phyloP scores from a whole-genome alignment of 768 basidiomycete species.

The Russula earlei region DNA sequence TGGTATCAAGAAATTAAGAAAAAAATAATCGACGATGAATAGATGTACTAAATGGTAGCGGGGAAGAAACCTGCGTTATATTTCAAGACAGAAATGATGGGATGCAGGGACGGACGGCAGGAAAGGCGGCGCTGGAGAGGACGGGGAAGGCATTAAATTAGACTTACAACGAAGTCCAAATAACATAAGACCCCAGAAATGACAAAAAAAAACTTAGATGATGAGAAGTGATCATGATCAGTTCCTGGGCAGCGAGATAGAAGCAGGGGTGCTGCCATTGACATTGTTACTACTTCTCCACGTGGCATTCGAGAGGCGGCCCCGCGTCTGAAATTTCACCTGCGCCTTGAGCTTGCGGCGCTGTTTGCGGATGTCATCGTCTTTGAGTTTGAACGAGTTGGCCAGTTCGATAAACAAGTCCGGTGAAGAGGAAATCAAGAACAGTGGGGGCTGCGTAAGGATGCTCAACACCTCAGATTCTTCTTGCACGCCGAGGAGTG shows the following conservation, averaged over 20 bases:
- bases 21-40: not conserved
- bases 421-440: slow-evolving; percentile 47
- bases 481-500: slow-evolving; percentile 42
- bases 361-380: slow-evolving; percentile 71
- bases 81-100: not conserved
- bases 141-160: not conserved
- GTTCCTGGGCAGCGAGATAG: slow-evolving; percentile 25
- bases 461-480: slow-evolving; percentile 39
- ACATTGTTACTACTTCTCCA: not conserved
- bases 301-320: slow-evolving; percentile 21
- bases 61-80: not conserved
- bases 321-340: slow-evolving; percentile 47
- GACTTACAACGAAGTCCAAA: not conserved
- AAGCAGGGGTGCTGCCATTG: not conserved
- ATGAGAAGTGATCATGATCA: slow-evolving; percentile 5
- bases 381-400: slow-evolving; percentile 61
- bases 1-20: too few species aligned
- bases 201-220: not conserved
- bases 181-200: not conserved
- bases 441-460: slow-evolving; percentile 42
- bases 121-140: too few species aligned
- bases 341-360: slow-evolving; percentile 68
- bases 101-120: not conserved
- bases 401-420: slow-evolving; percentile 57
- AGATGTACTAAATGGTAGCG: not conserved